Percentiles rank a stretch among this genome's conserved stretches.
phyloP scores from a whole-genome alignment of 495 filamentous ascomycete species.

The Neurospora terricola region DNA sequence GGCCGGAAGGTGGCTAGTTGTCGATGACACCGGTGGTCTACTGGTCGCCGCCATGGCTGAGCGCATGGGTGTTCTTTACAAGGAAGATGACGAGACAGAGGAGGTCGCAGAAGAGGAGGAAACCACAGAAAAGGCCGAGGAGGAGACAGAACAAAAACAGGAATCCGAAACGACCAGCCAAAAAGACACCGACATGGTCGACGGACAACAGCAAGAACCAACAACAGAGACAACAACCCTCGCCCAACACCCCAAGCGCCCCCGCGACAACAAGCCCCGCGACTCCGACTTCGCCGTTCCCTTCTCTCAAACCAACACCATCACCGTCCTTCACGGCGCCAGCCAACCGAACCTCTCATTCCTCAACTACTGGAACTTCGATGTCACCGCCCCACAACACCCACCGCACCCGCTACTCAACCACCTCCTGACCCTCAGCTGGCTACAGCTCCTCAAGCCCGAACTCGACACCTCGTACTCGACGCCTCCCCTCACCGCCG shows the following conservation, averaged over 20 bases:
- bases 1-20: conserved; percentile 69
- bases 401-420: conserved; percentile 65
- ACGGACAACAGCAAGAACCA: background rate
- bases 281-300: conserved; percentile 26
- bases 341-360: conserved; percentile 80
- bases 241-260: conserved; percentile 6
- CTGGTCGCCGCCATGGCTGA: conserved; percentile 84
- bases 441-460: conserved; percentile 80
- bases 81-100: conserved; percentile 9
- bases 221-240: conserved; percentile 2
- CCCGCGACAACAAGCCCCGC: conserved; percentile 19
- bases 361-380: conserved; percentile 79
- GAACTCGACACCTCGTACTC: conserved; percentile 58
- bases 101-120: conserved; percentile 30
- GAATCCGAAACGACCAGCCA: background rate
- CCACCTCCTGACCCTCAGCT: conserved; percentile 74
- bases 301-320: conserved; percentile 60
- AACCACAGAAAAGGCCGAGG: conserved; percentile 3
- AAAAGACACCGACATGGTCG: conserved; percentile 12
- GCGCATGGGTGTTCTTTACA: conserved; percentile 74
- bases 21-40: conserved; percentile 85
- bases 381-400: conserved; percentile 53
- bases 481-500: conserved; percentile 42
- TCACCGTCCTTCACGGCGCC: conserved; percentile 81
- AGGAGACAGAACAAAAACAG: background rate